Evolutionary conservation across 345 rosid species (phyloP).

Genomic region (Turritis glabra): DNA sequence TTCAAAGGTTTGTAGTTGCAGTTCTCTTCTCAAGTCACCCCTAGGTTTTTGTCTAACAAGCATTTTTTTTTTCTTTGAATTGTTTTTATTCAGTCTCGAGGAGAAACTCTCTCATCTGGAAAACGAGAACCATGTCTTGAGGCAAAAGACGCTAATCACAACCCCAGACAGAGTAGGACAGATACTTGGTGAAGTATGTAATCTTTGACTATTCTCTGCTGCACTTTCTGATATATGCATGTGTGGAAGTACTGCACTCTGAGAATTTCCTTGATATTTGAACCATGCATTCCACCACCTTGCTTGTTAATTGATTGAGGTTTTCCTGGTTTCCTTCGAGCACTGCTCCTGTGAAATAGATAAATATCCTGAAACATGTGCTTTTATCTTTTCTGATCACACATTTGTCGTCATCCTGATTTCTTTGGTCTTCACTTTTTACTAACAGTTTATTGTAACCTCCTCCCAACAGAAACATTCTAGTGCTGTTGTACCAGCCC

Average conservation of each 20-base stretch:
- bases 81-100: constrained; percentile 55
- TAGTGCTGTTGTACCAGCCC: constrained; percentile 47
- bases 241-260: constrained; percentile 10
- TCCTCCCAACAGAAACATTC: constrained; percentile 57
- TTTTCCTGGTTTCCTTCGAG: neutral
- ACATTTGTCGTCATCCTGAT: neutral
- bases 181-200: constrained; percentile 70
- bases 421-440: constrained; percentile 18
- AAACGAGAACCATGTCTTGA: constrained; percentile 81
- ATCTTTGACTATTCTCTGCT: constrained; percentile 25
- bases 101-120: constrained; percentile 73
- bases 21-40: constrained; percentile 11
- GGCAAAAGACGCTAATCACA: constrained; percentile 65
- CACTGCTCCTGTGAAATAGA: constrained; percentile 4
- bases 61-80: neutral
- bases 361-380: neutral
- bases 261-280: constrained; percentile 13
- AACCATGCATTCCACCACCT: constrained; percentile 1
- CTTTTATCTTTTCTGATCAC: neutral
- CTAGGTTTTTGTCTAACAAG: neutral
- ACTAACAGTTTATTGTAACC: constrained; percentile 9
- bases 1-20: constrained; percentile 57
- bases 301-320: neutral
- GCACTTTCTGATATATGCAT: constrained; percentile 22
- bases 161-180: constrained; percentile 57